Conservation (phyloP, 176 grass and related monocot species). For the Tillandsia fasciculata region DNA sequence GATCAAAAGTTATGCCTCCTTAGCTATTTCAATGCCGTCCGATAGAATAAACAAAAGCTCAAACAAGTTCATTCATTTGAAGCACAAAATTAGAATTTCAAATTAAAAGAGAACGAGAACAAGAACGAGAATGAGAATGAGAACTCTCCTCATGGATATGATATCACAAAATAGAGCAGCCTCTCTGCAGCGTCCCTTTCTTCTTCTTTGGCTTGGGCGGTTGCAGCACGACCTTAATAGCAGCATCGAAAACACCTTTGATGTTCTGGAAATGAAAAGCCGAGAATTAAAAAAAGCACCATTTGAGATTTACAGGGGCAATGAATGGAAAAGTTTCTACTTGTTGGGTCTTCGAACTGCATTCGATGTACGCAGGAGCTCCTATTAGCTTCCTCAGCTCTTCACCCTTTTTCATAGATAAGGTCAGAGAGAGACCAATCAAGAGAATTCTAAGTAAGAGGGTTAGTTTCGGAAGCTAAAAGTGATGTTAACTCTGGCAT, state of each 20-base stretch:
- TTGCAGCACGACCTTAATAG: constrained; percentile 68
- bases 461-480: constrained; percentile 1
- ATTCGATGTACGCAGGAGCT: constrained; percentile 72
- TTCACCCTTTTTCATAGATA: constrained; percentile 33
- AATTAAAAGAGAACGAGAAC: no score
- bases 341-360: constrained; percentile 85
- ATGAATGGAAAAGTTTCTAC: constrained; percentile 18
- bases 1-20: no score
- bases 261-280: constrained; percentile 43
- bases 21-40: no score
- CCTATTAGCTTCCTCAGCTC: constrained; percentile 66
- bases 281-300: background rate
- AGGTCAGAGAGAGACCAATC: constrained; percentile 3
- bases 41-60: no score
- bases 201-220: constrained; percentile 77
- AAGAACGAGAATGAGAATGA: no score
- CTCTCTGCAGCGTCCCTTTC: constrained; percentile 50
- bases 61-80: no score
- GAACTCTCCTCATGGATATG: background rate
- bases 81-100: no score
- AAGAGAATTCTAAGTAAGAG: background rate
- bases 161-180: constrained; percentile 61
- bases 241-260: constrained; percentile 64
- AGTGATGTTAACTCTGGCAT: background rate
- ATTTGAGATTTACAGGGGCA: constrained; percentile 19